Conservation (phyloP, 768 basidiomycete genomes). For the Postia placenta region DNA sequence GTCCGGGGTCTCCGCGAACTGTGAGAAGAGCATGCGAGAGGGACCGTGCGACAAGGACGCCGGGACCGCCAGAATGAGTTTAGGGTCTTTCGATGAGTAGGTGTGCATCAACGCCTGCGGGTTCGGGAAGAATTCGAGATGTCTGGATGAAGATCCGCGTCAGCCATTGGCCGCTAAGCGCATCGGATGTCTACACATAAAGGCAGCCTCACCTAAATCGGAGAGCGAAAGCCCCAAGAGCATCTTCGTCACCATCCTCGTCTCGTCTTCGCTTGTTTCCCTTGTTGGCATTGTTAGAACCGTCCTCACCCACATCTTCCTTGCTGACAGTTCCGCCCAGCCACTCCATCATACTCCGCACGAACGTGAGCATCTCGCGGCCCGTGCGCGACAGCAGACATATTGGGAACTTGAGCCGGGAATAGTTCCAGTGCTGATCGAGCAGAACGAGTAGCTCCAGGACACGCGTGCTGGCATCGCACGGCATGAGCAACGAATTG, state of each 20-base stretch:
- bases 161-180: neutral
- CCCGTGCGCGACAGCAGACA: conserved; percentile 91
- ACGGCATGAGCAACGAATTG: conserved; percentile 83
- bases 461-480: conserved; percentile 91
- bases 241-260: conserved; percentile 65
- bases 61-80: conserved; percentile 90
- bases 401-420: conserved; percentile 77
- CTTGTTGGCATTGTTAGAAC: conserved; percentile 30
- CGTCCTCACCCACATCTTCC: conserved; percentile 84
- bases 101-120: conserved; percentile 74
- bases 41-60: conserved; percentile 90
- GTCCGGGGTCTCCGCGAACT: conserved; percentile 77
- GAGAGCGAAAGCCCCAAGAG: conserved; percentile 77
- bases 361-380: conserved; percentile 89
- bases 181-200: neutral
- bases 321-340: conserved; percentile 93
- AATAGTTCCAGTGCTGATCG: conserved; percentile 96
- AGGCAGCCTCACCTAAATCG: conserved; percentile 70
- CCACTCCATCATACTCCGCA: conserved; percentile 98
- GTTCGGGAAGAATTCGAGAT: conserved; percentile 88
- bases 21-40: conserved; percentile 78
- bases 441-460: conserved; percentile 93
- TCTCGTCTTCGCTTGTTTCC: conserved; percentile 38
- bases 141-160: conserved; percentile 38
- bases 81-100: conserved; percentile 84